Evolutionary conservation across 2,329 filamentous ascomycete genomes (phyloP), one percentile per base, ranked within the genome.

Genomic region (Cladosporium oxysporum): DNA sequence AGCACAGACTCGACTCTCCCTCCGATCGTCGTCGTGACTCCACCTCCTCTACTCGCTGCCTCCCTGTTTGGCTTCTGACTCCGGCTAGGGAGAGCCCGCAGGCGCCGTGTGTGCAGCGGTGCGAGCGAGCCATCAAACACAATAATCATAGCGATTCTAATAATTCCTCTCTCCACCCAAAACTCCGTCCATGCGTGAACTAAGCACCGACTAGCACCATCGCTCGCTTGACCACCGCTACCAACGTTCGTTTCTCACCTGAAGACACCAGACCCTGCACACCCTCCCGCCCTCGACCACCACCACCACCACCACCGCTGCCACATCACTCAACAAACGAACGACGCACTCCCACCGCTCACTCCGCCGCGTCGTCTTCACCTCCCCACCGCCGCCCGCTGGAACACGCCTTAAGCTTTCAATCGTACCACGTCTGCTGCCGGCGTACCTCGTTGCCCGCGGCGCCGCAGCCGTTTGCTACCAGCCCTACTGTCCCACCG

Each of bases 11-110:
- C 23, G 23, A 1, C 23, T 26, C 60, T 7, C 49, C n/a, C 33
- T 37, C 37, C 47, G 60, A 62, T 62, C 60, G 49, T 62, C 59
- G 47, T 53, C 60, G 60, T 18, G 29, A 50, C 52, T 62, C 60
- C 60, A 55, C 60, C 23, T 33, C 29, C 23, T 35, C 26, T 47
- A 33, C 47, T 21, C 52, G 18, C 28, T 55, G 52, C 52, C 52
- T 53, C 60, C 60, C 60, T 49, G 60, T 62, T 28, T 53, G 28
- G 49, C 49, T 16, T 55, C 18, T 55, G 52, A 55, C 52, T 33
- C 52, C 52, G 60, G 49, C 60, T 62, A 62, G 60, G 47, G 31
- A 23, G 47, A 31, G 49, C 33, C 60, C 60, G 60, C 49, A 62
- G 60, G 29, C 60, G 49, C 47, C 60, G 49, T 28, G 37, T 33